These are phyloP conservation scores for Aspergillus incahuasiensis DNA, from an alignment of 495 filamentous ascomycete genomes.

Conservation along the genomic window DNA sequence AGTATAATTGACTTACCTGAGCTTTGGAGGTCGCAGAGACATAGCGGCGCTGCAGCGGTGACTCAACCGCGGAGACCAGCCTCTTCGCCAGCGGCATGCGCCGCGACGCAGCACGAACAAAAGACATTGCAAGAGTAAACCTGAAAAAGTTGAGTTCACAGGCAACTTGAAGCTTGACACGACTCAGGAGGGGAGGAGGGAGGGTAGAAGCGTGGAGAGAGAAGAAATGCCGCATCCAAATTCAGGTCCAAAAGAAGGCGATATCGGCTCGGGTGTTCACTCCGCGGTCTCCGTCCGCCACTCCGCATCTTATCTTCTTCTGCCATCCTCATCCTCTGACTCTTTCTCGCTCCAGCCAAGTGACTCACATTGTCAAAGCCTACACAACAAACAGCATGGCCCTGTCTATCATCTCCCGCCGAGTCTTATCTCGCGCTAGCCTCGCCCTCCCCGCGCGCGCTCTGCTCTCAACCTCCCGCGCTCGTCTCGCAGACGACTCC, in stretches of 20 bases:
- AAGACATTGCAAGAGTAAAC: constrained; percentile 15
- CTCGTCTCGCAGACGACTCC: constrained; percentile 26
- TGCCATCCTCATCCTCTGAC: neutral
- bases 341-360: neutral
- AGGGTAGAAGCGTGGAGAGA: constrained; percentile 7
- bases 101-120: constrained; percentile 36
- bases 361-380: neutral
- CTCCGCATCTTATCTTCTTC: constrained; percentile 7
- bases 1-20: constrained; percentile 21
- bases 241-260: constrained; percentile 9
- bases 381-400: constrained; percentile 6
- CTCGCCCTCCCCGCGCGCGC: constrained; percentile 25
- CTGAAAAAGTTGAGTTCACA: constrained; percentile 11
- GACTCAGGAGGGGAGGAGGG: neutral
- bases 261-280: constrained; percentile 27
- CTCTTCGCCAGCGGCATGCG: constrained; percentile 34
- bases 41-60: constrained; percentile 37
- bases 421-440: constrained; percentile 18
- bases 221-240: constrained; percentile 9
- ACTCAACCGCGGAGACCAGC: constrained; percentile 30
- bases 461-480: constrained; percentile 27
- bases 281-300: constrained; percentile 5
- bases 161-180: neutral
- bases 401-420: constrained; percentile 13
- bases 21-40: constrained; percentile 27